These are phyloP conservation scores for Aspergillus quadrilineatus DNA, from an alignment of 2,329 filamentous ascomycete species.

Conservation along the genomic window DNA sequence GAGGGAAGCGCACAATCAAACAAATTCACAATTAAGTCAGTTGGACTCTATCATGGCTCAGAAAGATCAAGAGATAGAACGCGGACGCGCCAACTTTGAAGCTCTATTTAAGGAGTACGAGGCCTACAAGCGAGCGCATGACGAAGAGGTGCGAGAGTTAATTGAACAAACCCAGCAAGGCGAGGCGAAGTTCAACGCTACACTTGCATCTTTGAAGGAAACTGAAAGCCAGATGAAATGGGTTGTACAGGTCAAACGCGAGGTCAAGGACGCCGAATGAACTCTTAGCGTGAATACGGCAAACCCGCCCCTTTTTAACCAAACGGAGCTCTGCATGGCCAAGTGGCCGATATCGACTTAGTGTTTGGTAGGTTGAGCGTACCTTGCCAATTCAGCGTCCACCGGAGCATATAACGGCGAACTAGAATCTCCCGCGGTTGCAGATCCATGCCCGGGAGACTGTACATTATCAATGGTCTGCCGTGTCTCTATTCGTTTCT, in stretches of 20 bases:
- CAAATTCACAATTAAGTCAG: slow-evolving; percentile 38
- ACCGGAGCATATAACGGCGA: slow-evolving; percentile 1
- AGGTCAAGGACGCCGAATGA: slow-evolving; percentile 32
- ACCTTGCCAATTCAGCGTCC: not conserved
- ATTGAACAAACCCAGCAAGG: slow-evolving; percentile 32
- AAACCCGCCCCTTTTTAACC: slow-evolving; percentile 1
- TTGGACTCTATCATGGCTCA: slow-evolving; percentile 48
- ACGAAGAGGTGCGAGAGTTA: slow-evolving; percentile 38
- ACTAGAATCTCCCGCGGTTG: not conserved
- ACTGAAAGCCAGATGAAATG: slow-evolving; percentile 49
- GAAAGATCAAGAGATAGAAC: slow-evolving; percentile 46
- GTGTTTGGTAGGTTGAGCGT: not conserved
- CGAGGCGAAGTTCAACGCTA: slow-evolving; percentile 35
- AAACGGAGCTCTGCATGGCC: not conserved
- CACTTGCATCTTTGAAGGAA: slow-evolving; percentile 42
- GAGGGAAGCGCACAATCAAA: slow-evolving; percentile 36
- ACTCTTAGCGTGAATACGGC: not conserved
- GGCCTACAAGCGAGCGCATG: slow-evolving; percentile 43
- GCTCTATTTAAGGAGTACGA: slow-evolving; percentile 41
- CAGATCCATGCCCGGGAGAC: not conserved
- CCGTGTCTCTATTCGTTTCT: slow-evolving; percentile 6
- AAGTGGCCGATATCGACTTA: not conserved
- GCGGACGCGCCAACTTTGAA: slow-evolving; percentile 41
- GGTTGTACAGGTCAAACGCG: slow-evolving; percentile 45
- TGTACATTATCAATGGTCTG: slow-evolving; percentile 4